Evolutionary conservation across 345 rosid species (phyloP).

Genomic region (Eucalyptus paniculata): DNA sequence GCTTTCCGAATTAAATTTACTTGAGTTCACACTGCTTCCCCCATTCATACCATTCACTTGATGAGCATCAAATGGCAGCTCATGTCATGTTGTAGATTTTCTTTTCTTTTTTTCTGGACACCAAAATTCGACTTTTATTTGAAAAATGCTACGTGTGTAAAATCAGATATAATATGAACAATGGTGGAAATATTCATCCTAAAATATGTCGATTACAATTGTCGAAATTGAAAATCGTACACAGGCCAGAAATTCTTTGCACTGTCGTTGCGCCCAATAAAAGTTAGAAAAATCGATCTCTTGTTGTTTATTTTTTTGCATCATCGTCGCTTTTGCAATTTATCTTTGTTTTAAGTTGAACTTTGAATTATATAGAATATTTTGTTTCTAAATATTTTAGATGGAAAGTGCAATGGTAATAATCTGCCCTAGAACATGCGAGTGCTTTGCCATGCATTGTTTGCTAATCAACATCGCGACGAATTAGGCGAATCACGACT

Average conservation of each 20-base stretch:
- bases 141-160: neutral
- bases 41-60: no score
- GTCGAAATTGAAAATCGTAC: rapidly evolving
- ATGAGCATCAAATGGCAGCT: neutral
- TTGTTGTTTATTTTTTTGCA: neutral
- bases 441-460: neutral
- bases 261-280: neutral
- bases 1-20: neutral
- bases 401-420: neutral
- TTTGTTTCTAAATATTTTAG: neutral
- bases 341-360: neutral
- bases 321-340: neutral
- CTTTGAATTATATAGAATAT: neutral
- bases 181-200: neutral
- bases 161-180: neutral
- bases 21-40: neutral
- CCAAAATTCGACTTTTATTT: neutral
- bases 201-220: neutral
- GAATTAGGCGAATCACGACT: neutral
- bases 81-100: neutral
- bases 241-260: neutral
- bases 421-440: rapidly evolving
- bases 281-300: neutral
- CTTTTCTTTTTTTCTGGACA: no score
- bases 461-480: neutral